Base-by-base conservation (phyloP, 768 basidiomycete species). In the Psilocybe cyanescens region DNA sequence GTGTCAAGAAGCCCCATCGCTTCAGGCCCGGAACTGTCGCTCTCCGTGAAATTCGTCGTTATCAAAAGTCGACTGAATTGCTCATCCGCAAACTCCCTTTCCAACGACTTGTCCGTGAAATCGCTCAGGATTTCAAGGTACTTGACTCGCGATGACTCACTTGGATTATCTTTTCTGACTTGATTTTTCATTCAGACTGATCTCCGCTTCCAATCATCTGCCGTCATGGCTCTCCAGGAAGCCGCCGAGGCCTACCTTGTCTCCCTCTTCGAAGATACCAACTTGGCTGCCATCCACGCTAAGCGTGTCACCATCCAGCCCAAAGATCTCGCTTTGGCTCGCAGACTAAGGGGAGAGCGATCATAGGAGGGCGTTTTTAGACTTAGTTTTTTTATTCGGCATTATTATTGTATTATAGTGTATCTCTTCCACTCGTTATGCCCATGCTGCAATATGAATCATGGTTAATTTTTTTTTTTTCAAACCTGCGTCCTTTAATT, bases 1-100 rank as follows among this genome's bases (percentile, higher is more conserved):
- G 93, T 83, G 92, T 94, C 64, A 94, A 94, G 90, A 95, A 94
- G 84, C 92, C 91, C 65, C 92, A 94, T 82, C 85, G 91, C 63
- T 92, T 91, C 84, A 80, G 87, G 68, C 87, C 87, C 49, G 86
- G 93, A 78, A 94, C 92, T 35, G 94, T 94, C 67, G 92, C 93
- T 66, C 89, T 95, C 67, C 91, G 92, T 79, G 93, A 94, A 80
- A 94, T 94, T 71, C 78, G 91, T 75, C 85, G 91, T 48, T 93
- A 94, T 83, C 92, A 94, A 79, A 92, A 91, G 80, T 92, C 90
- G 63, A 93, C 91, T 56, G 91, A 94, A 79, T 81, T 93, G 61
- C 82, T 94, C 57, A 93, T 94, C 72, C 85, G 91, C 71, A 94
- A 93, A 78, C 85, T 94, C 58, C 92, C 92, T 58, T 94, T 95